Conservation (phyloP, 768 basidiomycete genomes). For the Leccinum fibrillosum region DNA sequence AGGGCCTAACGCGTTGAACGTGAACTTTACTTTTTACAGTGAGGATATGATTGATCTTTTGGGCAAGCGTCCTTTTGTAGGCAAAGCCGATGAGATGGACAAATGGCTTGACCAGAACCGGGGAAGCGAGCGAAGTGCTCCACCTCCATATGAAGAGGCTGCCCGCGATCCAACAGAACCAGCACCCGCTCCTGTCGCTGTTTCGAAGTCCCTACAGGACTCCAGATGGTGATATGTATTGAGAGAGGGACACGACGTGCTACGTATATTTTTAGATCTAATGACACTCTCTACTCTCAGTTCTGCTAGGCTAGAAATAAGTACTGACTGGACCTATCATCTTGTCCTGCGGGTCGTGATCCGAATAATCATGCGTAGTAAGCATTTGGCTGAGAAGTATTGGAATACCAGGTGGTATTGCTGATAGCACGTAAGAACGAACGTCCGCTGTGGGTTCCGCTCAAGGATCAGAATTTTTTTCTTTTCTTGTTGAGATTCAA, state of each 20-base stretch:
- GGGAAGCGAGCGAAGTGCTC: conserved; percentile 55
- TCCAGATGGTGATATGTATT: conserved; percentile 11
- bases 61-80: conserved; percentile 79
- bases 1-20: neutral
- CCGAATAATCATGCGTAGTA: neutral
- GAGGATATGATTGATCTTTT: conserved; percentile 86
- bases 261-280: conserved; percentile 21
- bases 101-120: conserved; percentile 89
- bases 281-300: conserved; percentile 39
- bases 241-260: conserved; percentile 1
- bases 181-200: conserved; percentile 47
- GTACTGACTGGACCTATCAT: neutral
- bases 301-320: conserved; percentile 26
- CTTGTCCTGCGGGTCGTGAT: conserved; percentile 6
- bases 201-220: conserved; percentile 38
- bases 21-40: conserved; percentile 35
- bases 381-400: neutral
- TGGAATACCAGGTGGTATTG: neutral
- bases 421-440: neutral
- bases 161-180: conserved; percentile 38
- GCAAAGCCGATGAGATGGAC: conserved; percentile 89
- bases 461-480: neutral
- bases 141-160: conserved; percentile 56
- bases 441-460: neutral
- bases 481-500: no score